These are phyloP conservation scores for Cyphellophora europaea DNA, from an alignment of 2,329 filamentous ascomycete species.

Conservation along the genomic window DNA sequence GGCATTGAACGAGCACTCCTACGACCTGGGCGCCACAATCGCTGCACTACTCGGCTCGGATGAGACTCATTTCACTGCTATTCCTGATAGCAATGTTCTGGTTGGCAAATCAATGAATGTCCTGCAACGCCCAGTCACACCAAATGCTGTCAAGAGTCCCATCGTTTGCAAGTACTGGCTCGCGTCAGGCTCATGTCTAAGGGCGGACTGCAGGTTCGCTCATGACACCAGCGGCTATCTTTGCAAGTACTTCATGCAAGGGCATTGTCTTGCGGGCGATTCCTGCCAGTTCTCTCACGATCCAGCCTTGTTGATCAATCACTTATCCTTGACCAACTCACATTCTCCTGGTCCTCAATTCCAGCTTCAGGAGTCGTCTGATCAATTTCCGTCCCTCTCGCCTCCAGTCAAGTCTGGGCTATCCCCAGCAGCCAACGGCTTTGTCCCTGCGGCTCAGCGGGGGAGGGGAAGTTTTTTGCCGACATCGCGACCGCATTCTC, in stretches of 20 bases:
- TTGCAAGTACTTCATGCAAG: conserved; percentile 99
- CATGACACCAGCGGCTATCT: conserved; percentile 92
- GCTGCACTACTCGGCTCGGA: conserved; percentile 66
- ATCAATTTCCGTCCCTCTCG: conserved; percentile 79
- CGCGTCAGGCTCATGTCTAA: conserved; percentile 86
- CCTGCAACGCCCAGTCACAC: conserved; percentile 65
- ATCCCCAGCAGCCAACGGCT: conserved; percentile 20
- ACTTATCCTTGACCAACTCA: conserved; percentile 57
- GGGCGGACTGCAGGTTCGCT: conserved; percentile 93
- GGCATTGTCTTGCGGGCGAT: conserved; percentile 86
- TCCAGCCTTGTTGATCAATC: conserved; percentile 69
- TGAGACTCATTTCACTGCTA: conserved; percentile 28
- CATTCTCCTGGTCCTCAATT: conserved; percentile 55
- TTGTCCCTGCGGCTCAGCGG: conserved; percentile 13
- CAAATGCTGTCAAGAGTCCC: conserved; percentile 68
- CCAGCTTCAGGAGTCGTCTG: conserved; percentile 67
- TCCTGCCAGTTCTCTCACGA: conserved; percentile 98
- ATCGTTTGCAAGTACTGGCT: conserved; percentile 97
- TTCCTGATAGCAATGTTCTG: conserved; percentile 53
- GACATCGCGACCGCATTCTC: conserved; percentile 61
- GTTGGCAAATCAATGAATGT: conserved; percentile 86
- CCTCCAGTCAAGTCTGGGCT: conserved; percentile 28
- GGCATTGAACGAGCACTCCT: conserved; percentile 80
- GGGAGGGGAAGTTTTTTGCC: conserved; percentile 8
- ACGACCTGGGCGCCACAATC: conserved; percentile 88